Conservation (phyloP, 75 land plant species). For the Cunninghamia lanceolata region DNA sequence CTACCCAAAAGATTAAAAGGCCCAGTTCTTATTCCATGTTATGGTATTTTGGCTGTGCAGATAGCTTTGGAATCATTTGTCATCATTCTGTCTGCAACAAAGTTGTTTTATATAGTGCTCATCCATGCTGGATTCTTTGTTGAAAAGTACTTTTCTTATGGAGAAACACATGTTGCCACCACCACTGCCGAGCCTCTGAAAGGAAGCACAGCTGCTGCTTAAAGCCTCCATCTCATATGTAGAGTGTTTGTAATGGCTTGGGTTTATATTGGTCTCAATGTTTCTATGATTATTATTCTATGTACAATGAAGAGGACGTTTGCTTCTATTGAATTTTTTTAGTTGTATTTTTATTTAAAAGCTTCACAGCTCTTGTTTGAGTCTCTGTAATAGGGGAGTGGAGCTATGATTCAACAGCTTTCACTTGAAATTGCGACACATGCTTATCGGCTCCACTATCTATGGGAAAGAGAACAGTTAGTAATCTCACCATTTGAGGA, state of each 20-base stretch:
- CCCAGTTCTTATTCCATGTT: not conserved
- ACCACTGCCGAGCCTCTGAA: constrained; percentile 9
- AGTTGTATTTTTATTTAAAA: not conserved
- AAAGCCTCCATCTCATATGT: not conserved
- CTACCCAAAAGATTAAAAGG: not conserved
- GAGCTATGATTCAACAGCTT: not conserved
- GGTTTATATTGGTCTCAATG: not conserved
- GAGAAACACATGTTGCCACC: constrained; percentile 1
- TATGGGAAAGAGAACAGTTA: not conserved
- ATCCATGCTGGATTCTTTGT: constrained; percentile 40
- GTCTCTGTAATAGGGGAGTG: not conserved
- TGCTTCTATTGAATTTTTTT: not conserved
- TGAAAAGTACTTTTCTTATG: not conserved
- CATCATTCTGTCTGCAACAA: constrained; percentile 65
- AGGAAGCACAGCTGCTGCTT: not conserved
- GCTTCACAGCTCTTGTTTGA: not conserved
- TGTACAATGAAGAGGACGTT: not conserved
- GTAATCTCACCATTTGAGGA: not conserved
- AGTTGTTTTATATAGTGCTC: constrained; percentile 52
- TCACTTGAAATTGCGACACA: not conserved
- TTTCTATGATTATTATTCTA: not conserved
- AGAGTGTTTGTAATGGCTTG: not conserved
- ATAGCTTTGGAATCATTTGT: constrained; percentile 70
- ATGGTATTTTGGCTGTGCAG: constrained; percentile 25
- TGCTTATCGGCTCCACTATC: no score